Conservation (phyloP, 176 grass and related monocot species). For the Bonia amplexicaulis region DNA sequence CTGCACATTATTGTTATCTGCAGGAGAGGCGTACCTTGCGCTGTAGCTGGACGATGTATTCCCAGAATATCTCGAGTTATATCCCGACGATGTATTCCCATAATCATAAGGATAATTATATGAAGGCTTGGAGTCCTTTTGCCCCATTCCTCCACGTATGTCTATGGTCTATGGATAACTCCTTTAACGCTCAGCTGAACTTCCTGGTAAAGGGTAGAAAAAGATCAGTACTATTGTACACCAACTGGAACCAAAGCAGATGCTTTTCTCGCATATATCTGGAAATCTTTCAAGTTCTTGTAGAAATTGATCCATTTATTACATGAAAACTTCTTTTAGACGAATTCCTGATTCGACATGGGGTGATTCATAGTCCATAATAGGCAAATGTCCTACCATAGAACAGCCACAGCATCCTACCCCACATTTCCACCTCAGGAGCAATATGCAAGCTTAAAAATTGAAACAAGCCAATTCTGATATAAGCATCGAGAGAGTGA, state of each 20-base stretch:
- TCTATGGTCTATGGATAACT: background rate
- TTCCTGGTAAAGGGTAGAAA: background rate
- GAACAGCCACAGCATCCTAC: background rate
- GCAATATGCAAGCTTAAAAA: background rate
- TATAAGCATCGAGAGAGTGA: too few relatives aligned
- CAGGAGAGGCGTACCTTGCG: slow-evolving; percentile 42
- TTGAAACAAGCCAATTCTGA: background rate
- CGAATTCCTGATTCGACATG: background rate
- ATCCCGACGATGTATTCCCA: slow-evolving; percentile 38
- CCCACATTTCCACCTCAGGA: background rate
- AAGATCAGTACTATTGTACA: background rate
- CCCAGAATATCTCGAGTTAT: slow-evolving; percentile 46
- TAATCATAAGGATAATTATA: slow-evolving; percentile 30
- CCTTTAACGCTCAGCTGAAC: background rate
- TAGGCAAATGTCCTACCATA: background rate
- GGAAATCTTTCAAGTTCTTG: background rate
- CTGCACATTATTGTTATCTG: slow-evolving; percentile 25
- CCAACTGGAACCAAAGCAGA: background rate
- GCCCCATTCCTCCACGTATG: slow-evolving; percentile 36
- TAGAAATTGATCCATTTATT: background rate
- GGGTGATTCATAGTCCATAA: background rate
- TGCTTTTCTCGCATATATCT: background rate
- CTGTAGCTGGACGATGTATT: slow-evolving; percentile 44
- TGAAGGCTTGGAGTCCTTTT: slow-evolving; percentile 44
- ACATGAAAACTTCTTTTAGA: background rate